These are phyloP conservation scores for Biscogniauxia mediterranea DNA, from an alignment of 2,329 filamentous ascomycete genomes.

Conservation along the genomic window DNA sequence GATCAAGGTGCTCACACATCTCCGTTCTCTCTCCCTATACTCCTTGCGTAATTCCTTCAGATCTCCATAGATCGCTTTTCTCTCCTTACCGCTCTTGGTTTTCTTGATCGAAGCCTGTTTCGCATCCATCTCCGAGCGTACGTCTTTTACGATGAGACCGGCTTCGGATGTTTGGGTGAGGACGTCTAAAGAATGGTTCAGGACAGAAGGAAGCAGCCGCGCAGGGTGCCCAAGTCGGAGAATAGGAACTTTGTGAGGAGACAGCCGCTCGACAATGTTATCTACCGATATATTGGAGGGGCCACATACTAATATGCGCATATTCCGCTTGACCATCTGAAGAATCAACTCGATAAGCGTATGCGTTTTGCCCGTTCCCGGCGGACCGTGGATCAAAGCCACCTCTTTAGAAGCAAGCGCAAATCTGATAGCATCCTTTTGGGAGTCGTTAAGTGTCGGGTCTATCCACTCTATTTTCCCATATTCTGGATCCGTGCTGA, in stretches of 20 bases:
- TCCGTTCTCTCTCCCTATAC: constrained; percentile 78
- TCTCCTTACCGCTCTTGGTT: constrained; percentile 75
- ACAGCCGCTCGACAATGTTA: constrained; percentile 92
- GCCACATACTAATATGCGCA: constrained; percentile 86
- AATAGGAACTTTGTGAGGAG: constrained; percentile 80
- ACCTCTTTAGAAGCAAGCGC: constrained; percentile 79
- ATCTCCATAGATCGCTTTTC: constrained; percentile 78
- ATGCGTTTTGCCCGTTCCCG: constrained; percentile 95
- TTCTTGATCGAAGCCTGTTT: constrained; percentile 89
- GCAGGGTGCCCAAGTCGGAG: constrained; percentile 91
- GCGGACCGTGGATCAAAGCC: constrained; percentile 89
- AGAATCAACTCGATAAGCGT: constrained; percentile 93
- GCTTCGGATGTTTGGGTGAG: constrained; percentile 89
- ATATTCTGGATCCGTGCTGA: constrained; percentile 40
- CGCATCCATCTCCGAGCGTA: constrained; percentile 87
- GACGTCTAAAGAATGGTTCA: constrained; percentile 87
- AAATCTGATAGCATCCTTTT: constrained; percentile 73
- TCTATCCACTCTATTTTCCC: constrained; percentile 59
- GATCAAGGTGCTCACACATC: constrained; percentile 76
- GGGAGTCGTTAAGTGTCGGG: constrained; percentile 60
- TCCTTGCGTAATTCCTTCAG: constrained; percentile 84
- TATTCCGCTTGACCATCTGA: constrained; percentile 74
- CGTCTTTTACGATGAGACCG: constrained; percentile 83
- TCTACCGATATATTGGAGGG: constrained; percentile 97
- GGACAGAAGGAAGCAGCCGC: constrained; percentile 79